Conservation (phyloP, 2,329 filamentous ascomycete species). For the Fusarium anthophilum region DNA sequence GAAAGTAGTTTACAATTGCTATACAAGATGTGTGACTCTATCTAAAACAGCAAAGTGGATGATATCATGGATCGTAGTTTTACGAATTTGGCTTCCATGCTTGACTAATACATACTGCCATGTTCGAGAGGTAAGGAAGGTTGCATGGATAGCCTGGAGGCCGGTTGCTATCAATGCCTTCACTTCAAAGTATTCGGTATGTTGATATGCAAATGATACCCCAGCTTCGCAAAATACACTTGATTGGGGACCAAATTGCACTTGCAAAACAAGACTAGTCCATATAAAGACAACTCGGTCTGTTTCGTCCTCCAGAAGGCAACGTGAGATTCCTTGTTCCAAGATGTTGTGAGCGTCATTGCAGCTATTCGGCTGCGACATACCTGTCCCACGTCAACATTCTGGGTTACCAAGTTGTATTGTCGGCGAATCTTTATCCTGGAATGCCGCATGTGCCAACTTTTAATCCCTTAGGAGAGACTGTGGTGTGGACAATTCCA, state of each 20-base stretch:
- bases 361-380: conserved; percentile 34
- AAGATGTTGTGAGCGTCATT: conserved; percentile 25
- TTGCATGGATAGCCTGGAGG: conserved; percentile 13
- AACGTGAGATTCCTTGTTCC: conserved; percentile 22
- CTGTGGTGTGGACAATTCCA: not conserved
- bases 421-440: conserved; percentile 5
- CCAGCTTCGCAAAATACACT: conserved; percentile 39
- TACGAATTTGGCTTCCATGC: conserved; percentile 30
- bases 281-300: conserved; percentile 15
- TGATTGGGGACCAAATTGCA: conserved; percentile 35
- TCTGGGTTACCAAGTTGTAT: conserved; percentile 24
- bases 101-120: conserved; percentile 34
- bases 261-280: conserved; percentile 40
- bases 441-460: conserved; percentile 19
- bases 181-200: conserved; percentile 14
- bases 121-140: conserved; percentile 29
- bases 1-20: conserved; percentile 8
- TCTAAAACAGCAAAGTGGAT: conserved; percentile 33
- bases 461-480: conserved; percentile 7
- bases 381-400: conserved; percentile 31
- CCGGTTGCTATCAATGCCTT: conserved; percentile 12
- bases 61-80: conserved; percentile 34
- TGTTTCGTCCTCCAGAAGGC: conserved; percentile 13
- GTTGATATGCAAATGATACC: conserved; percentile 5
- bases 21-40: conserved; percentile 34